phyloP scores from a whole-genome alignment of 768 basidiomycete species.

The Termitomyces sp. region DNA sequence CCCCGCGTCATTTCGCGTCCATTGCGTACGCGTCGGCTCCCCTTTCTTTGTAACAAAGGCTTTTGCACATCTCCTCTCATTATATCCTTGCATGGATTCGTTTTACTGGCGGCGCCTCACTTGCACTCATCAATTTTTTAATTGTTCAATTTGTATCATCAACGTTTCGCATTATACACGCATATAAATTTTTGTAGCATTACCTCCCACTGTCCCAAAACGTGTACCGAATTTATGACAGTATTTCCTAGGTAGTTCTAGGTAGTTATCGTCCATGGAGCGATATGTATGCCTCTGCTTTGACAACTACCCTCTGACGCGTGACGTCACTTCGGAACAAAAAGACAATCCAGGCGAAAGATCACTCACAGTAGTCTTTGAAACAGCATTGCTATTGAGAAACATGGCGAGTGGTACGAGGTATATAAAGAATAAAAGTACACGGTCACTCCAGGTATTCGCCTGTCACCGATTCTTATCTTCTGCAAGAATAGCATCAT shows the following conservation, averaged over 20 bases:
- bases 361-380: not conserved
- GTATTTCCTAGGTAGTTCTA: not conserved
- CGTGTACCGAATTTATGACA: not conserved
- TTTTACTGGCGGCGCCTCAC: not conserved
- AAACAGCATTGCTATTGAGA: too few species aligned
- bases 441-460: slow-evolving; percentile 1
- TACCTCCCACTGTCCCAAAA: not conserved
- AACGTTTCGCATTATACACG: slow-evolving; percentile 1
- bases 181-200: not conserved
- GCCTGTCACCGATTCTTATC: slow-evolving; percentile 35
- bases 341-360: not conserved
- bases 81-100: not conserved
- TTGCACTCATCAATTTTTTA: not conserved
- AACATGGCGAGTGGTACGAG: not conserved
- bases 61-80: not conserved
- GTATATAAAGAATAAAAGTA: slow-evolving; percentile 11
- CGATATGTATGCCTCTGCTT: not conserved
- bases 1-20: not conserved
- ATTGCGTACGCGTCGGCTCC: not conserved
- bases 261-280: not conserved
- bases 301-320: not conserved
- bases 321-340: slow-evolving; percentile 5
- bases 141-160: not conserved
- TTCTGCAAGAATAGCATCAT: slow-evolving; percentile 76
- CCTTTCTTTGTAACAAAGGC: not conserved